Conservation (phyloP, 1,139 yeast genomes). For the Yamadazyma membranifaciens region DNA sequence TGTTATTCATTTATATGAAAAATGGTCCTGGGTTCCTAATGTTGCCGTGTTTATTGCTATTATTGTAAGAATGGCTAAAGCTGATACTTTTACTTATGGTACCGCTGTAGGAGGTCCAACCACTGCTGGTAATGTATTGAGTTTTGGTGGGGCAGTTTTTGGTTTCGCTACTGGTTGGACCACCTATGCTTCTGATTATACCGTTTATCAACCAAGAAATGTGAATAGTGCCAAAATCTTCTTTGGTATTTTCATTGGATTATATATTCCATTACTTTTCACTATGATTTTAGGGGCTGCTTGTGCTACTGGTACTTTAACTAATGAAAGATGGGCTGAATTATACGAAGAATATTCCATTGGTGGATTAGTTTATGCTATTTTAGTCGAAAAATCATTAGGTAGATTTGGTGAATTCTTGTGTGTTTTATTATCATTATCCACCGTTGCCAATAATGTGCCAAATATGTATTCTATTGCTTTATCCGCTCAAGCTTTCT, state of each 20-base stretch:
- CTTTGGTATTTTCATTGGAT: slow-evolving; percentile 60
- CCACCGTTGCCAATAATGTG: slow-evolving; percentile 85
- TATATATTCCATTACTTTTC: slow-evolving; percentile 66
- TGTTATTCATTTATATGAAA: slow-evolving; percentile 78
- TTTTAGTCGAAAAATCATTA: slow-evolving; percentile 73
- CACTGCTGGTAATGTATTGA: slow-evolving; percentile 74
- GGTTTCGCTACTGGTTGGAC: slow-evolving; percentile 98
- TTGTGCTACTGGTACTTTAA: slow-evolving; percentile 62
- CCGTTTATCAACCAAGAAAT: slow-evolving; percentile 74
- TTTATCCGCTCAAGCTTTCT: slow-evolving; percentile 78
- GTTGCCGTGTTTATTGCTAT: slow-evolving; percentile 68
- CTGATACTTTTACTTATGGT: slow-evolving; percentile 56
- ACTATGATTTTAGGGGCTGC: slow-evolving; percentile 87
- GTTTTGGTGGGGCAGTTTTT: slow-evolving; percentile 81
- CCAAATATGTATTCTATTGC: slow-evolving; percentile 93
- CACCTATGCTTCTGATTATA: slow-evolving; percentile 88
- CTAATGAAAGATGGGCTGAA: slow-evolving; percentile 47
- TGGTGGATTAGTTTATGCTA: slow-evolving; percentile 82
- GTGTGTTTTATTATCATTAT: slow-evolving; percentile 76
- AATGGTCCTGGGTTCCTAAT: slow-evolving; percentile 88
- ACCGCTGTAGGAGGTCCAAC: slow-evolving; percentile 50
- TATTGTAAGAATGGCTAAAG: slow-evolving; percentile 70
- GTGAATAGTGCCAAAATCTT: slow-evolving; percentile 61
- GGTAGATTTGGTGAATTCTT: slow-evolving; percentile 90
- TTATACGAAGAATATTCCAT: slow-evolving; percentile 54